phyloP scores from a whole-genome alignment of 2,329 filamentous ascomycete species.

The Xylariaceae sp. region DNA sequence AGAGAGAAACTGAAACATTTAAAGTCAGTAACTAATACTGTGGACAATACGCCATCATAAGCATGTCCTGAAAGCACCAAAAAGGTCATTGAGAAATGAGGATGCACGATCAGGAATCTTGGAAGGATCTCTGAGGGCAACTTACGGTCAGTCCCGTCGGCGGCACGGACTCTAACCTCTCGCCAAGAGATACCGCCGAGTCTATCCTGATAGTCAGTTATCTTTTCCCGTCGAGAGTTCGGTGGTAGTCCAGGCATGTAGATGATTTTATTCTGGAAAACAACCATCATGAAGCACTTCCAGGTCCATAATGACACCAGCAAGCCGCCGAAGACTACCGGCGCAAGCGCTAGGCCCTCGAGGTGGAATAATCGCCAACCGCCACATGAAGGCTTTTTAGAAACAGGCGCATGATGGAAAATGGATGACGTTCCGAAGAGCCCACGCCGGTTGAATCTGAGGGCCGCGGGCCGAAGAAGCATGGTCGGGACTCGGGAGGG shows the following conservation, averaged over 20 bases:
- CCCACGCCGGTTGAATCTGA: conserved; percentile 15
- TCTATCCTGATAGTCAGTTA: conserved; percentile 57
- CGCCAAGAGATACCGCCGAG: conserved; percentile 63
- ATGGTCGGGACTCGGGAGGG: conserved; percentile 23
- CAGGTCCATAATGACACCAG: conserved; percentile 60
- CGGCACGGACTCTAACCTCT: conserved; percentile 56
- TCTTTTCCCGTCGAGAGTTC: conserved; percentile 62
- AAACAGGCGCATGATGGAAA: conserved; percentile 21
- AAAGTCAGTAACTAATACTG: neutral
- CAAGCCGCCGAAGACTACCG: conserved; percentile 62
- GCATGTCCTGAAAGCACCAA: too few species aligned
- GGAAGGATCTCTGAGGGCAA: too few species aligned
- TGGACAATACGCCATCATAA: neutral
- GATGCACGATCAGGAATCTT: conserved; percentile 47
- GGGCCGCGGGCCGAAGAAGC: conserved; percentile 18
- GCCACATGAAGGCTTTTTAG: conserved; percentile 22
- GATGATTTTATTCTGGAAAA: conserved; percentile 78
- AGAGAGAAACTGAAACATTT: conserved; percentile 39
- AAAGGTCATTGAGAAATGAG: conserved; percentile 5
- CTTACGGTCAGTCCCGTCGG: conserved; percentile 57
- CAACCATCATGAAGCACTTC: conserved; percentile 69
- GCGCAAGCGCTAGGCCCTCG: conserved; percentile 54
- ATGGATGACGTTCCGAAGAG: conserved; percentile 11
- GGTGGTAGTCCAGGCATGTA: conserved; percentile 75
- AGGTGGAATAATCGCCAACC: conserved; percentile 34